Evolutionary conservation across 2,329 filamentous ascomycete species (phyloP), one percentile per base, ranked within the genome.

Genomic region (Calonectria pauciramosa): DNA sequence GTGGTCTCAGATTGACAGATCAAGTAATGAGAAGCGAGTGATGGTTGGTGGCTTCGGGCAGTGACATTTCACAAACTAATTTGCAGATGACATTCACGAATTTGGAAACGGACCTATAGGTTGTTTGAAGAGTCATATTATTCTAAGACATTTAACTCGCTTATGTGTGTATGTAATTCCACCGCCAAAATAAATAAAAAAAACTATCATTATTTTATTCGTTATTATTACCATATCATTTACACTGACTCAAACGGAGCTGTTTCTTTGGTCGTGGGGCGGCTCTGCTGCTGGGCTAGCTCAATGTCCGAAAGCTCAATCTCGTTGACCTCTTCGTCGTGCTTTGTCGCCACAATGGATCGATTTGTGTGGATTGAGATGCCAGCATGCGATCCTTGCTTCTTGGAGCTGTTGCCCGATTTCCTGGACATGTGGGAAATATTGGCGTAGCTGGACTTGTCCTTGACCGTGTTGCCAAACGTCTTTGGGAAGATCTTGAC

Each of bases 361-460:
- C 16, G 60, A 32, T 26, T 60, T 38, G 20, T 28, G n/a, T 41
- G 34, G n/a, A 63, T 38, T 11, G 23, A 26, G n/a, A 28, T 23
- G 5, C 26, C 56, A 3, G 56, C 20, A 20, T 41, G 54, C 2
- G 70, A 68, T 13, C 23, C 34, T 14, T 49, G 54, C 10, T 73
- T 69, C 10, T 59, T 23, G 11, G 59, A 54, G 59, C 47, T 60
- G 4, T 23, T n/a, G 32, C 14, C 30, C 5, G 56, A 41, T 23
- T 30, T 69, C 52, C 28, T 71, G 18, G 72, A 74, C 18, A 52
- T 60, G 23, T 67, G 36, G 11, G 72, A 71, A 34, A 74, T 74
- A 11, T 79, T 76, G 59, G 77, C 71, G 52, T 79, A 79, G 10
- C 49, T 52, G 20, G 66, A 69, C 20, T 73, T 73, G 63, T 59